Conservation (phyloP, 2,329 filamentous ascomycete genomes). For the Colletotrichum acutatum region DNA sequence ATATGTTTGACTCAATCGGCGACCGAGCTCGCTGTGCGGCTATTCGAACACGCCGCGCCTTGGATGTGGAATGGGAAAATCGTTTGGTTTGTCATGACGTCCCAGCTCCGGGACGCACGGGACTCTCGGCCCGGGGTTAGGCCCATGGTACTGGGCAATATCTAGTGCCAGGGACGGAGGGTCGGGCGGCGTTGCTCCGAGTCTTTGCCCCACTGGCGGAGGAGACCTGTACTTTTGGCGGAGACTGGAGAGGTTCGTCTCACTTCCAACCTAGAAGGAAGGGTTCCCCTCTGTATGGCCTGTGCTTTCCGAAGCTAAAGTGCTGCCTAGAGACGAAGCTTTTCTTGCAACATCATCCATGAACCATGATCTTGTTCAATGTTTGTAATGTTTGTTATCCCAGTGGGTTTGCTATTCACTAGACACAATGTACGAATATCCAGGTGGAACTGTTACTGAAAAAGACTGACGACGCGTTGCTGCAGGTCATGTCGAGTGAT, state of each 20-base stretch:
- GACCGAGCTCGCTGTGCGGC: conserved; percentile 1
- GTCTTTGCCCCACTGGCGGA: not conserved
- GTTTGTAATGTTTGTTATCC: no score
- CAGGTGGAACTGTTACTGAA: not conserved
- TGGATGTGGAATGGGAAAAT: conserved; percentile 9
- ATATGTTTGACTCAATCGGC: not conserved
- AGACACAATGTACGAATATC: not conserved
- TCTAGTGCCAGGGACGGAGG: not conserved
- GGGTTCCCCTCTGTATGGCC: not conserved
- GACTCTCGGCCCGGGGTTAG: not conserved
- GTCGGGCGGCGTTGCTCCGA: not conserved
- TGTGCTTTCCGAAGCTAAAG: not conserved
- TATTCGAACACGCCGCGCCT: not conserved
- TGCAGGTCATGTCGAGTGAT: not conserved
- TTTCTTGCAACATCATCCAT: not conserved
- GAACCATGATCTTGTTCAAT: no score
- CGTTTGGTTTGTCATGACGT: conserved; percentile 34
- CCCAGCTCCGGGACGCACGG: conserved; percentile 18
- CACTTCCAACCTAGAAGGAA: not conserved
- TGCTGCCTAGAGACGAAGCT: conserved; percentile 1
- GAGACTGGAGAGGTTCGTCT: not conserved
- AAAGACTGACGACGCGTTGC: not conserved
- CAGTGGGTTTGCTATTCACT: not conserved
- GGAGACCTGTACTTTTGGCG: no score
- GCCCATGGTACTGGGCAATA: not conserved